Base-by-base conservation (phyloP, 2,329 filamentous ascomycete genomes). In the Dendrostoma leiphaemia region DNA sequence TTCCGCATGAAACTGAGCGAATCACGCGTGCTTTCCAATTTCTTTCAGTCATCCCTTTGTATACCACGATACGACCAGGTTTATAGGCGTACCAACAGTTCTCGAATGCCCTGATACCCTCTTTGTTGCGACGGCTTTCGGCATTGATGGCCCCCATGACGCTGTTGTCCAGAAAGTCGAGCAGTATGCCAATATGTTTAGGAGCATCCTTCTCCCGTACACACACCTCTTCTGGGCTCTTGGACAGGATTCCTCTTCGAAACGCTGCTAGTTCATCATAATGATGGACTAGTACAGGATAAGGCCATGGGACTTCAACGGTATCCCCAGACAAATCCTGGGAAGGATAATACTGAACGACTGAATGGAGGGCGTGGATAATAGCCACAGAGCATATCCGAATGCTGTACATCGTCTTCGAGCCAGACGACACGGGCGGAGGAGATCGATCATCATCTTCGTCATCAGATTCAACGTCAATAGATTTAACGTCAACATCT, bases 311-410 rank as follows among this genome's bases (percentile, higher is more conserved):
- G 19, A 67, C 49, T 2, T 57, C 46, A 12, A 63, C 44, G 2
- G 52, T 15, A 3, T 60, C 54, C 3, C 59, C 62, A 1, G 49
- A 50, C 0, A 67, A 46, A 17, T 62, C 47, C 31, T 68, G 63
- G 5, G 21, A 44, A 0, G 66, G 65, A 38, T 66, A 67, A 46
- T 66, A 67, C 17, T 61, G 26, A 4, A 67, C 64, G 7, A 67
- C 64, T 0, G 59, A 59, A n/a, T 57, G 59, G 3, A 67, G 53
- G 6, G 64, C 64, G 19, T 64, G 56, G 32, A 61, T 58, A 6
- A 65, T 59, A 3, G 61, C 56, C 4, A 48, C 15, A 1, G 63
- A 66, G 23, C 60, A 56, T 6, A 67, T 59, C 24, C 60, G 56
- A 12, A 66, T 21, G 2, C 56, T 43, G 15, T 62, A 62, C 10